These are phyloP conservation scores for Fraxinus floribunda DNA, from an alignment of 305 asterid genomes.

Conservation along the genomic window DNA sequence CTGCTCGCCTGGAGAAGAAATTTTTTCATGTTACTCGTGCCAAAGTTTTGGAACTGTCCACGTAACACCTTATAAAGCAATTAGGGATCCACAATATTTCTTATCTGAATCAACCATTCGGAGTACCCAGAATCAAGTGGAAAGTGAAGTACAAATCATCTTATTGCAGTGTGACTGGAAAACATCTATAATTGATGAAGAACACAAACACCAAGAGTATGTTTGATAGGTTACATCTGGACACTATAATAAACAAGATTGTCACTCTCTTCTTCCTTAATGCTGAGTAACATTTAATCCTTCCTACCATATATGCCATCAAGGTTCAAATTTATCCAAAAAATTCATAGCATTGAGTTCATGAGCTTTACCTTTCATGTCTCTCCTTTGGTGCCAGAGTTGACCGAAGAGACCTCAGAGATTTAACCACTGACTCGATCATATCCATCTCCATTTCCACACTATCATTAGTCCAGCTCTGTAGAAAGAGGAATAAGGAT, in stretches of 20 bases:
- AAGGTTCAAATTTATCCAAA: not conserved
- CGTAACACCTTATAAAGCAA: not conserved
- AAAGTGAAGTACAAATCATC: not conserved
- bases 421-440: conserved; percentile 63
- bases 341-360: not conserved
- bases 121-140: not conserved
- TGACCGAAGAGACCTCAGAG: conserved; percentile 71
- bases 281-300: not conserved
- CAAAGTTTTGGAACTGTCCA: not conserved
- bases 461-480: conserved; percentile 71
- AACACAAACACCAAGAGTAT: not conserved
- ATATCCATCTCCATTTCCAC: conserved; percentile 76
- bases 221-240: not conserved
- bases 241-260: not conserved
- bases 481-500: conserved; percentile 21
- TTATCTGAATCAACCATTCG: not conserved
- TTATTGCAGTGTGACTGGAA: not conserved
- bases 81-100: not conserved
- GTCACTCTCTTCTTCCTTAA: not conserved
- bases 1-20: conserved; percentile 53
- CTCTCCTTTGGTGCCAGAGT: conserved; percentile 72
- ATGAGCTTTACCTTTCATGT: conserved; percentile 49
- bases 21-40: not conserved
- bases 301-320: not conserved
- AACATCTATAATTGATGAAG: not conserved